Base-by-base conservation (phyloP, 2,329 filamentous ascomycete genomes). In the Cordyceps farinosa region DNA sequence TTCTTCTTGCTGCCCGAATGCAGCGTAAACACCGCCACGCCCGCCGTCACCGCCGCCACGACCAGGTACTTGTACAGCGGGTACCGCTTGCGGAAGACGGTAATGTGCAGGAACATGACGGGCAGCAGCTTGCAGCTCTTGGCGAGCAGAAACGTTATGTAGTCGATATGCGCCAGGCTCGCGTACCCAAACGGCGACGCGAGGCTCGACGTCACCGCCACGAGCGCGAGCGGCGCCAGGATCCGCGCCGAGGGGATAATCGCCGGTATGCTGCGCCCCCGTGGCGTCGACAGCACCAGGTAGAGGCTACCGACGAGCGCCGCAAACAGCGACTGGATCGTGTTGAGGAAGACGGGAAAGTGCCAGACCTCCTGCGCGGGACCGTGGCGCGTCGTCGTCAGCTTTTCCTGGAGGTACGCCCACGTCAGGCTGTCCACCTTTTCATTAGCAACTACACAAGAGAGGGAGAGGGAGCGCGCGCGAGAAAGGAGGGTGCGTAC, bases 81-180 rank as follows among this genome's bases (percentile, higher is more conserved):
- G 76, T 97, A 99, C 54, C 88, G 84, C 72, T 89, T 90, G 65
- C 89, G 88, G 81, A 97, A 99, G 53, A 99, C 78, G 51, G 92
- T 94, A 72, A 98, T 86, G 80, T 99, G 94, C 47, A 99, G 84
- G 71, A 95, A 88, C 95, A 99, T 98, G 72, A 99, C 95, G 3
- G 95, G 95, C n/a, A 99, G 87, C 27, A 99, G 85, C 80, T 99
- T 99, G 88, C 95, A 99, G 70, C 90, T 93, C 79, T 99, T 98
- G 70, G 95, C 94, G 48, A 99, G 89, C 69, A 97, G 91, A 78
- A 96, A 98, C 36, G 95, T 97, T 72, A 98, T 91, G 78, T 98
- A 98, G 84, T 98, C 95, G 77, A 98, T 92, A 76, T 98, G 92
- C 44, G 90, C 88, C 57, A 98, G 87, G 64, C 88, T 90, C 56